A percentile compares a stretch with the other conserved stretches of the same genome.
phyloP scores from a whole-genome alignment of 371 early-diverging fungal species.

The Haplosporangium sp. region DNA sequence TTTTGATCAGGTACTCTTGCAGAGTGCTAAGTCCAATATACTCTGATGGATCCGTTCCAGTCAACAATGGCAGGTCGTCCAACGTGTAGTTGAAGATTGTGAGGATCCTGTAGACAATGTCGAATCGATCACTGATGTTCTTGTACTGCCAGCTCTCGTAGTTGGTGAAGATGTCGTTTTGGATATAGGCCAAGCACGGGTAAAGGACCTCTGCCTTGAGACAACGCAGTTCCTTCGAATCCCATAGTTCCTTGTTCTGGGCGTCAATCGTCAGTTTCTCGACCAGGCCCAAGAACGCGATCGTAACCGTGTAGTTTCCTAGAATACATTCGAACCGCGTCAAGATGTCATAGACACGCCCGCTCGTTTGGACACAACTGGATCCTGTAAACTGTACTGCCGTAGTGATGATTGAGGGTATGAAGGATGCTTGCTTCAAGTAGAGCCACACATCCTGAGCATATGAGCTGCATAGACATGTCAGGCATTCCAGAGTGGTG shows the following conservation, averaged over 20 bases:
- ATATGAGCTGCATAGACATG: conserved; percentile 25
- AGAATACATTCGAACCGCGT: conserved; percentile 32
- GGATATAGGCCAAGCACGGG: conserved; percentile 48
- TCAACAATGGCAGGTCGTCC: conserved; percentile 37
- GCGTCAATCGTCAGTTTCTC: conserved; percentile 28
- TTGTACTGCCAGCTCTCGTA: conserved; percentile 51
- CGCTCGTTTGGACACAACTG: conserved; percentile 42
- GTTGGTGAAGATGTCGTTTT: conserved; percentile 47
- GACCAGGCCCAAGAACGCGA: conserved; percentile 43
- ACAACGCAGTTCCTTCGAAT: conserved; percentile 42
- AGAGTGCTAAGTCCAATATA: conserved; percentile 28
- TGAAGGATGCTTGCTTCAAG: conserved; percentile 38
- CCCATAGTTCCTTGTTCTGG: conserved; percentile 45
- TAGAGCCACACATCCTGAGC: conserved; percentile 51
- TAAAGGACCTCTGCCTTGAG: conserved; percentile 44
- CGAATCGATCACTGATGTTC: conserved; percentile 44
- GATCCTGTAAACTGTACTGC: conserved; percentile 42
- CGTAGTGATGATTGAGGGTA: conserved; percentile 48
- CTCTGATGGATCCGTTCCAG: conserved; percentile 17
- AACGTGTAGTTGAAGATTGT: conserved; percentile 37
- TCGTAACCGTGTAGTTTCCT: conserved; percentile 36
- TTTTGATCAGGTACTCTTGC: conserved; percentile 39
- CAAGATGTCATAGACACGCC: conserved; percentile 22
- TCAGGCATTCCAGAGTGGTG: conserved; percentile 36
- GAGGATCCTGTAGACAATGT: conserved; percentile 36